Conservation (phyloP, 1,284 basidiomycete genomes). For the Malassezia obtusa region DNA sequence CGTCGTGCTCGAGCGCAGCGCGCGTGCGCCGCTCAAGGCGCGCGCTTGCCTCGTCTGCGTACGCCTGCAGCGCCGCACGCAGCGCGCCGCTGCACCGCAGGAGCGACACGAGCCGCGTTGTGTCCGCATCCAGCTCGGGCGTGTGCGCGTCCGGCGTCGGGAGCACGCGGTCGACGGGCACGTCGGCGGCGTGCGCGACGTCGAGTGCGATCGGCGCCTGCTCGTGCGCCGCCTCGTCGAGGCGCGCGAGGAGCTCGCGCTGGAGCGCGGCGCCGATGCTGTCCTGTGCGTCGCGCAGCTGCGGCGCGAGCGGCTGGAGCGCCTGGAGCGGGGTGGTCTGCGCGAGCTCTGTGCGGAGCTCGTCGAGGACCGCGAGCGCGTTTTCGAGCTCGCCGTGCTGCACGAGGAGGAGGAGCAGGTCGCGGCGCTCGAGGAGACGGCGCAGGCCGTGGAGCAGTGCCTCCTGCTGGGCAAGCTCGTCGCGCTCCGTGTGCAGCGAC, state of each 20-base stretch:
- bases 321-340: constrained; percentile 17
- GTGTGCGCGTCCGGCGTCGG: not conserved
- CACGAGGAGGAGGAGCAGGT: constrained; percentile 28
- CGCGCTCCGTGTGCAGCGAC: constrained; percentile 25
- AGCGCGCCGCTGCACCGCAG: not conserved
- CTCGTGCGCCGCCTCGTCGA: constrained; percentile 51
- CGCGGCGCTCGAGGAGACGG: constrained; percentile 28
- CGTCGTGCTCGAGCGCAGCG: not conserved
- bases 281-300: constrained; percentile 30
- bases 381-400: constrained; percentile 42
- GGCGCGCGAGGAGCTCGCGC: constrained; percentile 60
- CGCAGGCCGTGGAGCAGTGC: constrained; percentile 22
- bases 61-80: not conserved
- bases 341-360: constrained; percentile 13
- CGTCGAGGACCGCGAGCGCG: constrained; percentile 33
- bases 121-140: not conserved
- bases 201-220: not conserved
- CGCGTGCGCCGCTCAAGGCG: not conserved
- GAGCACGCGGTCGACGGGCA: not conserved
- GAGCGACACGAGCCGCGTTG: not conserved
- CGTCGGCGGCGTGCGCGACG: not conserved
- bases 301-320: constrained; percentile 19
- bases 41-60: not conserved
- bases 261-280: constrained; percentile 25
- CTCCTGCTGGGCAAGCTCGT: constrained; percentile 24